These are phyloP conservation scores for Letharia columbiana DNA, from an alignment of 495 filamentous ascomycete genomes.

Conservation along the genomic window DNA sequence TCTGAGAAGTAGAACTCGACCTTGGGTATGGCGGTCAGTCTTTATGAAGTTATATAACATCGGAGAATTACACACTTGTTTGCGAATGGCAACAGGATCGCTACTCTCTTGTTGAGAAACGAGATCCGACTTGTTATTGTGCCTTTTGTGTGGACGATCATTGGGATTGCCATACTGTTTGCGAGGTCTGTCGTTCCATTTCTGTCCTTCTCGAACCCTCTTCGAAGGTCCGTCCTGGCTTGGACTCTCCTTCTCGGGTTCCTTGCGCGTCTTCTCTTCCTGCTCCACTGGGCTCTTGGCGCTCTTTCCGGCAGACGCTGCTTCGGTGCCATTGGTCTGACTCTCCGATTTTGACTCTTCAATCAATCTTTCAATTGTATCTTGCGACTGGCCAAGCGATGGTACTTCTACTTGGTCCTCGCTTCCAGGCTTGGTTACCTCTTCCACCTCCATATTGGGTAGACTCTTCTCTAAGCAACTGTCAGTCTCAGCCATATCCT, in stretches of 20 bases:
- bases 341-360: neutral
- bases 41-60: constrained; percentile 11
- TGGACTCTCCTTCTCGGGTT: neutral
- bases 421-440: constrained; percentile 1
- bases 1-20: constrained; percentile 98
- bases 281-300: neutral
- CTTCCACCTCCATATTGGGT: constrained; percentile 1
- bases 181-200: constrained; percentile 22
- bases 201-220: constrained; percentile 23
- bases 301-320: neutral
- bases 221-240: constrained; percentile 12
- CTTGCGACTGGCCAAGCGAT: neutral
- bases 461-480: neutral
- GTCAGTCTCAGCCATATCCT: neutral
- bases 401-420: neutral
- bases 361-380: constrained; percentile 3
- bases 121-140: constrained; percentile 58
- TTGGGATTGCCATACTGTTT: constrained; percentile 5
- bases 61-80: constrained; percentile 48
- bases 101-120: constrained; percentile 52
- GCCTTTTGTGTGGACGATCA: constrained; percentile 13
- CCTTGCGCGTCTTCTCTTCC: neutral
- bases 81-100: constrained; percentile 69
- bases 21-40: constrained; percentile 35
- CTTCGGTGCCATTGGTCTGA: neutral